These are phyloP conservation scores for Colletotrichum sansevieriae DNA, from an alignment of 2,329 filamentous ascomycete genomes.

Conservation along the genomic window DNA sequence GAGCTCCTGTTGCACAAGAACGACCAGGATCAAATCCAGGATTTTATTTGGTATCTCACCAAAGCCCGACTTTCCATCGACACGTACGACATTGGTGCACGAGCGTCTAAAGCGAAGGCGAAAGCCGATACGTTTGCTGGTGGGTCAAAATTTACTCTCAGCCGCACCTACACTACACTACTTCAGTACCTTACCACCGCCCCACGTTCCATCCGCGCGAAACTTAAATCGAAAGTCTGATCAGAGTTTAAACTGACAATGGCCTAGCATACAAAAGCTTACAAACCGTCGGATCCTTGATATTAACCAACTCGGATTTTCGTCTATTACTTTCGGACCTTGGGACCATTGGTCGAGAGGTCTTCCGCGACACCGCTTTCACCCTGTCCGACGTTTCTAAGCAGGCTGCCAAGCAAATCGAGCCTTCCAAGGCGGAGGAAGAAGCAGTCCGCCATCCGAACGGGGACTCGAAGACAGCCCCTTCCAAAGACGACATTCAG, in stretches of 20 bases:
- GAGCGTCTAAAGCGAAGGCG: conserved; percentile 72
- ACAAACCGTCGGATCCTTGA: conserved; percentile 84
- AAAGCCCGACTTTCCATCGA: conserved; percentile 80
- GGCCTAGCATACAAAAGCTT: conserved; percentile 80
- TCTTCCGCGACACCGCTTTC: conserved; percentile 88
- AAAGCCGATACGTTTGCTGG: conserved; percentile 80
- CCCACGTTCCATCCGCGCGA: conserved; percentile 5
- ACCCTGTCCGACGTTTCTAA: conserved; percentile 82
- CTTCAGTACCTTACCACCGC: neutral
- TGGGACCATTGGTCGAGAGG: conserved; percentile 81
- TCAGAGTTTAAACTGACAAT: conserved; percentile 43
- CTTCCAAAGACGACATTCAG: conserved; percentile 74
- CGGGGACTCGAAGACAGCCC: conserved; percentile 49
- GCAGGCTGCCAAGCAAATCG: conserved; percentile 78
- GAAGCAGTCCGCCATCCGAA: conserved; percentile 60
- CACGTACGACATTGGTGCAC: conserved; percentile 70
- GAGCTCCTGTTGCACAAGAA: conserved; percentile 89
- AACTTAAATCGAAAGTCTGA: conserved; percentile 17
- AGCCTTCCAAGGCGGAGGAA: conserved; percentile 74
- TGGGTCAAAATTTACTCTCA: conserved; percentile 51
- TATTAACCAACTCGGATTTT: conserved; percentile 92
- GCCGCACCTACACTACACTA: neutral
- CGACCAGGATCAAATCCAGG: conserved; percentile 85
- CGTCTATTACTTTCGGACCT: conserved; percentile 87
- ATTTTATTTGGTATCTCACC: conserved; percentile 87